These are phyloP conservation scores for Pleurotus pulmonarius DNA, from an alignment of 768 basidiomycete species.

Conservation along the genomic window DNA sequence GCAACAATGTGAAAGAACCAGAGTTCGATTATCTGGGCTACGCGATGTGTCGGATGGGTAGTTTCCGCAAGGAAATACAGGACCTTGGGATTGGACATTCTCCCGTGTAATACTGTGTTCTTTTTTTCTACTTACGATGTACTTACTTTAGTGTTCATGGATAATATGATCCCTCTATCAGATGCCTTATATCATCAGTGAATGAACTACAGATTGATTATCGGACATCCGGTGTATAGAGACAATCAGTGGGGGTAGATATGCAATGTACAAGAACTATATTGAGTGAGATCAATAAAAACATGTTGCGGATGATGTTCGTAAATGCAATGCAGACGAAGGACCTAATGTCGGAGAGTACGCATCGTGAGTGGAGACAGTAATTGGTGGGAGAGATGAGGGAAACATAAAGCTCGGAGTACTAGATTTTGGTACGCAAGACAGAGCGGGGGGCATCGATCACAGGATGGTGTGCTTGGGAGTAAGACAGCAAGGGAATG, in stretches of 20 bases:
- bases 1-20: slow-evolving; percentile 49
- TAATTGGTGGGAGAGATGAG: slow-evolving; percentile 20
- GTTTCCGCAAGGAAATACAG: slow-evolving; percentile 55
- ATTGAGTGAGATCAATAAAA: slow-evolving; percentile 42
- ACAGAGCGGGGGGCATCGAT: too few species aligned
- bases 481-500: slow-evolving; percentile 24
- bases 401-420: slow-evolving; percentile 20
- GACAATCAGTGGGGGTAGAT: slow-evolving; percentile 1
- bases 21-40: slow-evolving; percentile 94
- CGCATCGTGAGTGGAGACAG: slow-evolving; percentile 14
- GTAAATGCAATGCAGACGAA: slow-evolving; percentile 31
- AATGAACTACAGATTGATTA: background rate
- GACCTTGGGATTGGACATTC: slow-evolving; percentile 34
- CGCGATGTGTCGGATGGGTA: slow-evolving; percentile 62
- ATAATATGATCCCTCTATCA: too few species aligned
- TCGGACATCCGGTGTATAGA: background rate
- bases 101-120: too few species aligned
- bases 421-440: slow-evolving; percentile 7
- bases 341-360: slow-evolving; percentile 4
- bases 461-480: slow-evolving; percentile 26
- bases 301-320: slow-evolving; percentile 35
- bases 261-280: slow-evolving; percentile 23
- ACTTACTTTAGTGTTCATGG: too few species aligned
- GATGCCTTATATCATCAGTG: too few species aligned
- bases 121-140: too few species aligned